Base-by-base conservation (phyloP, 176 grass and related monocot genomes). In the Oryza australiensis region DNA sequence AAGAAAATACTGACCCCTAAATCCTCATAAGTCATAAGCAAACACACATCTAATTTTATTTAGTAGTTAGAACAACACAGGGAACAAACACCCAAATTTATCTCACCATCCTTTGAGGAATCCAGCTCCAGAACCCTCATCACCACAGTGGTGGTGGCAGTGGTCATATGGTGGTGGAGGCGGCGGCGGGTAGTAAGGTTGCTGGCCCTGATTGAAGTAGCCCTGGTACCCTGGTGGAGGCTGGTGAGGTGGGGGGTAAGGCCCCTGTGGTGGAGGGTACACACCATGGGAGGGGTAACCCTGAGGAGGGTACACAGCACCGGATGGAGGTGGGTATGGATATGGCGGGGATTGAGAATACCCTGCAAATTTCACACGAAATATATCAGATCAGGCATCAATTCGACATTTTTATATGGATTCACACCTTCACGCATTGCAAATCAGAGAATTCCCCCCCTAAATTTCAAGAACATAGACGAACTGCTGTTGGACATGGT, bases 31-130 rank as follows among this genome's bases (percentile, higher is more conserved):
- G n/a, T n/a, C n/a, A n/a, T n/a, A n/a, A n/a, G 3, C 2, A 69
- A 51, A 11, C 35, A 12, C 1, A 20, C n/a, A 57, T 29, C 29
- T 29, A 29, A 3, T 32, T 26, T 1, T 51, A n/a, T 8, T 66
- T 23, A 32, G 26, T 5, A 32, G 10, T 12, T 3, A 49, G 7
- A 1, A 20, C 30, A 28, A 27, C 1, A 74, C 3, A 12, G 3
- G 6, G 11, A 15, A 11, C 46, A 73, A 1, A 33, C 45, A 55
- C 8, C 26, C 72, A 53, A 74, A 74, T 28, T 35, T 7, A 22
- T 66, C 12, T 88, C 79, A 84, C 86, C 75, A 88, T 83, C 86
- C 86, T 79, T 84, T 78, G 33, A 88, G 68, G 59, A 88, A 88
- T 18, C 86, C 80, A n/a, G 14, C 78, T 18, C 53, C 69, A 60